Conservation (phyloP, 352 stramenopile species). For the Phytopythium chamaehyphon region DNA sequence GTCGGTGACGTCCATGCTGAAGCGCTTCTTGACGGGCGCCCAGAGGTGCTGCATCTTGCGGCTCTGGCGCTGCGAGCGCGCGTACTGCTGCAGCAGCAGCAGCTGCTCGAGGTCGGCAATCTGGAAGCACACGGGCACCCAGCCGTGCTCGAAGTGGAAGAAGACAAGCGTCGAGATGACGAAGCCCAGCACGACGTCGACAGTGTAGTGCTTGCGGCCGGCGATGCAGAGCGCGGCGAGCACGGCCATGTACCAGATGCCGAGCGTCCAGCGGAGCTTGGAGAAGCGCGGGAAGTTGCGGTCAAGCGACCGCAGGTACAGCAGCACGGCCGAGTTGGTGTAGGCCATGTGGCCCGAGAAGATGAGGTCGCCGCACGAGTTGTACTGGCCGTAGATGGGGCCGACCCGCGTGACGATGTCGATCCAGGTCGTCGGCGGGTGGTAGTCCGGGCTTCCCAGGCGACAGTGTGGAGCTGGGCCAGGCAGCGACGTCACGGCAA, state of each 20-base stretch:
- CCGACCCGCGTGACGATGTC: conserved; percentile 71
- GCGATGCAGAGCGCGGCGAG: conserved; percentile 55
- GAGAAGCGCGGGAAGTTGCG: conserved; percentile 48
- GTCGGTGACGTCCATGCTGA: conserved; percentile 50
- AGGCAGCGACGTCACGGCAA: conserved; percentile 64
- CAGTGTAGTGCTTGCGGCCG: conserved; percentile 72
- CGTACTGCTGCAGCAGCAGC: conserved; percentile 25
- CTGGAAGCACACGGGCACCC: conserved; percentile 50
- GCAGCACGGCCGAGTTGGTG: conserved; percentile 58
- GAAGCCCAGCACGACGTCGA: conserved; percentile 69
- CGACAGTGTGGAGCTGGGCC: conserved; percentile 68
- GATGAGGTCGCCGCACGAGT: conserved; percentile 72
- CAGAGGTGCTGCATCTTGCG: conserved; percentile 21
- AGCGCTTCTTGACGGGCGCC: conserved; percentile 29
- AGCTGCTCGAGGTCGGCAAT: conserved; percentile 22
- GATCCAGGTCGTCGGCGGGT: conserved; percentile 59
- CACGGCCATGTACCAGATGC: conserved; percentile 44
- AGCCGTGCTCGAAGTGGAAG: conserved; percentile 79
- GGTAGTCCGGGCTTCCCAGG: conserved; percentile 42
- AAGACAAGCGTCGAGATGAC: conserved; percentile 66
- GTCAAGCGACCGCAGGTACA: conserved; percentile 62
- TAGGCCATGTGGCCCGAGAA: conserved; percentile 79
- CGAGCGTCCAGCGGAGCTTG: conserved; percentile 46
- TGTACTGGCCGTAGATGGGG: conserved; percentile 71
- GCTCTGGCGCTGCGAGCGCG: conserved; percentile 19